Conservation (phyloP, 768 basidiomycete genomes). For the Tephrocybe sp. region DNA sequence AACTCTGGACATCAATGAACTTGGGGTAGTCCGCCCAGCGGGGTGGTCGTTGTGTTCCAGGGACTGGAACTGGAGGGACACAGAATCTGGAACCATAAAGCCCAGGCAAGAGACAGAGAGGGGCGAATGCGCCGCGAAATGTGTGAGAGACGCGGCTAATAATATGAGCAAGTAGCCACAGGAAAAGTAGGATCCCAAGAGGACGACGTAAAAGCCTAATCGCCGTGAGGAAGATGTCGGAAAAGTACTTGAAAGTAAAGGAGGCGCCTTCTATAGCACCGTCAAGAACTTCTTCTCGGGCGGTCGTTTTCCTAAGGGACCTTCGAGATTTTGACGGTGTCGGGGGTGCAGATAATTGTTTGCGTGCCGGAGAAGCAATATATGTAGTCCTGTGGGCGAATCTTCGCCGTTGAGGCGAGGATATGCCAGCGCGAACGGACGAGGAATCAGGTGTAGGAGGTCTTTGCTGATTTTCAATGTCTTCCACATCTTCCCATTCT, state of each 20-base stretch:
- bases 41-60: slow-evolving; percentile 20
- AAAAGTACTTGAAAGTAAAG: slow-evolving; percentile 35
- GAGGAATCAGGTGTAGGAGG: slow-evolving; percentile 10
- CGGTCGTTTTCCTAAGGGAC: slow-evolving; percentile 16
- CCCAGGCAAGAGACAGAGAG: slow-evolving; percentile 62
- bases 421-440: slow-evolving; percentile 15
- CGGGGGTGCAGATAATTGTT: slow-evolving; percentile 8
- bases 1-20: slow-evolving; percentile 57
- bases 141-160: slow-evolving; percentile 37
- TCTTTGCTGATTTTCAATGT: slow-evolving; percentile 12
- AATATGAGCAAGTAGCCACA: slow-evolving; percentile 49
- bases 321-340: slow-evolving; percentile 8
- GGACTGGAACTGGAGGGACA: slow-evolving; percentile 9
- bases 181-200: slow-evolving; percentile 48
- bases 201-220: slow-evolving; percentile 53
- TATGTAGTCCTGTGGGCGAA: slow-evolving; percentile 19
- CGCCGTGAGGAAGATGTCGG: slow-evolving; percentile 47
- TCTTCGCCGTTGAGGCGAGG: slow-evolving; percentile 31
- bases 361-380: slow-evolving; percentile 20
- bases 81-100: slow-evolving; percentile 51
- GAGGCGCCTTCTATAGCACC: slow-evolving; percentile 26
- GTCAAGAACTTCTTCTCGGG: slow-evolving; percentile 25
- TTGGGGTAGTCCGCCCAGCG: slow-evolving; percentile 59
- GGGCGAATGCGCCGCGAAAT: slow-evolving; percentile 47
- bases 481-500: slow-evolving; percentile 36